Evolutionary conservation across 2,329 filamentous ascomycete genomes (phyloP), one percentile per base, ranked within the genome.

Genomic region (Lachnellula arida): DNA sequence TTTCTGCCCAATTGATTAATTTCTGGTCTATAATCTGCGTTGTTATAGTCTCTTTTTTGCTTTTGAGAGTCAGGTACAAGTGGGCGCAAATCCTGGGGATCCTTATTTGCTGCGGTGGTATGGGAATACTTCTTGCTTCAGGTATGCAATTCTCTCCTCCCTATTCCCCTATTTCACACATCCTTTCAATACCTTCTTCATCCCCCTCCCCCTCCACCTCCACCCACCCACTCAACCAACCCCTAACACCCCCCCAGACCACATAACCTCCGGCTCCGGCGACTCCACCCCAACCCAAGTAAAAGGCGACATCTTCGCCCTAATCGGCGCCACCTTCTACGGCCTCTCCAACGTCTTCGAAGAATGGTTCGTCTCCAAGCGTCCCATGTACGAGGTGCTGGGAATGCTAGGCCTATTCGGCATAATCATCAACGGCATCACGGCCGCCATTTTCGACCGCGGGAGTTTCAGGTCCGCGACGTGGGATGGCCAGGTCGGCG

Each of bases 1-100:
- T 97, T 49, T 94, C 88, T 19, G 91, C 91, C 15, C 92, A 97
- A 78, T 81, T 99, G 51, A 91, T 99, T 75, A 97, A 97, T 79
- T 97, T 97, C 76, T 97, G 93, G 93, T 89, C 92, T 65, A 97
- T 99, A 64, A 89, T 96, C 50, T 86, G 93, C 60, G 94, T 99
- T 22, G 91, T 97, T 19, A 70, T 88, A 59, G 75, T 97, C 62
- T 96, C 91, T 28, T 92, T 96, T 74, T 63, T 86, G 61, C 78
- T 97, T 65, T 82, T 99, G 56, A 81, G 80, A 63, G 94, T 99
- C 46, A 89, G 94, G 67, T 99, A 99, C 80, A 90, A 91, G 75
- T 77, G 82, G 70, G 84, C 89, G 56, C 94, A 97, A 77, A 84
- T 96, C 66, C 64, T 82, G 34, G 94, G 94, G 54, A 97, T 99